Evolutionary conservation across 2,329 filamentous ascomycete species (phyloP).

Genomic region (Elsinoe batatas): DNA sequence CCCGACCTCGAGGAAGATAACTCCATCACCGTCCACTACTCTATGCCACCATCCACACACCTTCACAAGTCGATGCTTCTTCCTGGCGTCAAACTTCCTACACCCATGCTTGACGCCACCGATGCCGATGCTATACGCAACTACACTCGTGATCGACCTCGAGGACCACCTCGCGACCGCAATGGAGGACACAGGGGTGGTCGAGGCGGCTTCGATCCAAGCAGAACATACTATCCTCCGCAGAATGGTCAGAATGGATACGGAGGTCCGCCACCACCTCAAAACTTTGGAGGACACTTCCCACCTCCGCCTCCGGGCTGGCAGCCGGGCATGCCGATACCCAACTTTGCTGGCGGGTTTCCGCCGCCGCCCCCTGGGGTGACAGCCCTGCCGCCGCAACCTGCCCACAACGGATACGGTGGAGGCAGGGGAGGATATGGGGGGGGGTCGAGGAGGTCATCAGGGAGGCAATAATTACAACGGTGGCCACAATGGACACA

Average conservation of each 20-base stretch:
- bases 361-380: conserved; percentile 18
- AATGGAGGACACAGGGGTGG: conserved; percentile 22
- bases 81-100: conserved; percentile 65
- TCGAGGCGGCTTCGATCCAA: conserved; percentile 10
- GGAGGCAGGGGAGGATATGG: conserved; percentile 22
- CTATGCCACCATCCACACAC: conserved; percentile 62
- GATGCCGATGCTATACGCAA: conserved; percentile 66
- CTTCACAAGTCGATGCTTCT: conserved; percentile 91
- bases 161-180: conserved; percentile 22
- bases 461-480: conserved; percentile 12
- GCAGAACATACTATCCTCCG: conserved; percentile 1
- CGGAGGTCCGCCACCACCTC: conserved; percentile 20
- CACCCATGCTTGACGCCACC: conserved; percentile 60
- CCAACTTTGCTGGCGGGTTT: conserved; percentile 8
- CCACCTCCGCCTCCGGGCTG: conserved; percentile 18
- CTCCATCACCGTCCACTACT: conserved; percentile 79
- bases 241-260: conserved; percentile 19
- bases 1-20: conserved; percentile 75
- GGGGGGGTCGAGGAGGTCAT: conserved; percentile 18
- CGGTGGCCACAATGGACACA: conserved; percentile 15
- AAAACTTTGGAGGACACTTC: conserved; percentile 18
- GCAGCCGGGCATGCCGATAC: conserved; percentile 19
- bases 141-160: conserved; percentile 53
- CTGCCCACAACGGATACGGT: conserved; percentile 17
- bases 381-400: conserved; percentile 17